A percentile compares a stretch with the other conserved stretches of the same genome.
Conservation (phyloP, 1,284 basidiomycete species). For the Malassezia equina region DNA sequence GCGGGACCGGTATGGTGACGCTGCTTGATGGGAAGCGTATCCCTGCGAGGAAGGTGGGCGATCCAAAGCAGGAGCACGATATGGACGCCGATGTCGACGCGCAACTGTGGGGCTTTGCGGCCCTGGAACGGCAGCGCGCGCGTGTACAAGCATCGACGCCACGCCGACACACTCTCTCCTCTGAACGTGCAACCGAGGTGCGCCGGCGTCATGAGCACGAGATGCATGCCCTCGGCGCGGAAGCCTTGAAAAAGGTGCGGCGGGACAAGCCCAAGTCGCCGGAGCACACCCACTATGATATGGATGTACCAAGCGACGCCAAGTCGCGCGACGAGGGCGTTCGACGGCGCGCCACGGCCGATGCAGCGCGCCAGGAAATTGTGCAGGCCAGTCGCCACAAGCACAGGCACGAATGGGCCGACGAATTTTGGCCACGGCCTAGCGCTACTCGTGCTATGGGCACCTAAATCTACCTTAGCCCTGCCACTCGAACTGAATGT, state of each 20-base stretch:
- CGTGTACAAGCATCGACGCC: slow-evolving; percentile 17
- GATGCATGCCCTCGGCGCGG: slow-evolving; percentile 38
- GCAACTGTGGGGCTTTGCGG: slow-evolving; percentile 42
- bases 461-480: slow-evolving; percentile 11
- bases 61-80: slow-evolving; percentile 16
- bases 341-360: slow-evolving; percentile 28
- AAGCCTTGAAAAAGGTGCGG: slow-evolving; percentile 31
- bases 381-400: slow-evolving; percentile 23
- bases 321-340: slow-evolving; percentile 27
- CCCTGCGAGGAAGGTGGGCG: slow-evolving; percentile 35
- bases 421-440: slow-evolving; percentile 15
- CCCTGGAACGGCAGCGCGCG: slow-evolving; percentile 25
- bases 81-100: slow-evolving; percentile 26
- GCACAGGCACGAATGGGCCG: slow-evolving; percentile 11
- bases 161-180: slow-evolving; percentile 10
- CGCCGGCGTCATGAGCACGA: slow-evolving; percentile 40
- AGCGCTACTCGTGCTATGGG: slow-evolving; percentile 7
- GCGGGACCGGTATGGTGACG: slow-evolving; percentile 46
- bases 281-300: background rate
- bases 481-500: slow-evolving; percentile 44
- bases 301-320: slow-evolving; percentile 30
- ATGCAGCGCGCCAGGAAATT: slow-evolving; percentile 40
- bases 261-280: slow-evolving; percentile 17
- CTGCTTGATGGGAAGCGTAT: slow-evolving; percentile 43
- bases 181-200: slow-evolving; percentile 31